A percentile compares a stretch with the other conserved stretches of the same genome.
These are phyloP conservation scores for Aureobasidium pullulans DNA, from an alignment of 2,329 filamentous ascomycete species.

Conservation along the genomic window DNA sequence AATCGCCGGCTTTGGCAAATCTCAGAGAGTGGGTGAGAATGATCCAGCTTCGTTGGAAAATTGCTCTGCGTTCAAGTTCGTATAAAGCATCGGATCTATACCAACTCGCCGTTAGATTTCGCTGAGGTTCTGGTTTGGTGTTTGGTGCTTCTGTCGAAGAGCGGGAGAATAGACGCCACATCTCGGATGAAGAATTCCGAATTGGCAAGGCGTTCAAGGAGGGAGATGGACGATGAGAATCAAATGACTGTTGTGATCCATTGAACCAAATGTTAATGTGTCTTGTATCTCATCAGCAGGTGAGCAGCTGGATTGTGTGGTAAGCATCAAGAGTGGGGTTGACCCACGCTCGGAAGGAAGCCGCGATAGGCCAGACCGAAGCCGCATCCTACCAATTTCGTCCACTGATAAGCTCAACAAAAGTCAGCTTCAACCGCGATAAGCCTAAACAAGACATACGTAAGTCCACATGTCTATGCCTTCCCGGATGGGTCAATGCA, in stretches of 20 bases:
- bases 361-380: neutral
- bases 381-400: neutral
- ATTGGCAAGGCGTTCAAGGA: too few species aligned
- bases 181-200: neutral
- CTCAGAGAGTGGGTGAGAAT: slow-evolving; percentile 28
- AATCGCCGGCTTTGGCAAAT: slow-evolving; percentile 22
- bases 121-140: slow-evolving; percentile 1
- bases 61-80: slow-evolving; percentile 38
- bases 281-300: neutral
- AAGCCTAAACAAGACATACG: neutral
- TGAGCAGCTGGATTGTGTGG: neutral
- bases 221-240: neutral
- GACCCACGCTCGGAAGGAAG: neutral
- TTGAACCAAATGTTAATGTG: neutral
- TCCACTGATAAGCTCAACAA: neutral
- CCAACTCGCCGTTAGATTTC: slow-evolving; percentile 37
- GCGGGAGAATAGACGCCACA: neutral
- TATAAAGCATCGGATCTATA: slow-evolving; percentile 38
- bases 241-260: neutral
- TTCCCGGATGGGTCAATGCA: too few species aligned
- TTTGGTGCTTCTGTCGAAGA: neutral
- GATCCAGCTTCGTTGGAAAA: slow-evolving; percentile 34
- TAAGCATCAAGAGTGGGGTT: neutral
- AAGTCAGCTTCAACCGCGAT: neutral
- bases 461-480: too few species aligned